phyloP scores from a whole-genome alignment of 495 filamentous ascomycete genomes.

The Podospora didyma region DNA sequence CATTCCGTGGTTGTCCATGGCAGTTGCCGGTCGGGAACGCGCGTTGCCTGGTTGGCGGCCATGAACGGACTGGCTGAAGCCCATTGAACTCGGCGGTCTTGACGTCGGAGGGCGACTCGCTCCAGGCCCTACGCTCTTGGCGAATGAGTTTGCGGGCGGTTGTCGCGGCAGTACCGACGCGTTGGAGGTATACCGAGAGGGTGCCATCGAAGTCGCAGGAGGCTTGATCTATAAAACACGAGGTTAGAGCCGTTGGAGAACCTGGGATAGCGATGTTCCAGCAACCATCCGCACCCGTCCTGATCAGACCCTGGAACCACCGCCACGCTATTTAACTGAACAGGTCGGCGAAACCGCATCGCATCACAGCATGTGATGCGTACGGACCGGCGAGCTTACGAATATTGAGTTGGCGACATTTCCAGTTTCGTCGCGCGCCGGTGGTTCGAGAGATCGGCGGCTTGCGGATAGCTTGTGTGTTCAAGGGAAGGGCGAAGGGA shows the following conservation, averaged over 20 bases:
- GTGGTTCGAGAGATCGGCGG: too few species aligned
- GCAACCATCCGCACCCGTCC: neutral
- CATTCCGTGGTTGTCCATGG: conserved; percentile 52
- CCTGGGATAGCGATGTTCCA: neutral
- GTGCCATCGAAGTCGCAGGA: neutral
- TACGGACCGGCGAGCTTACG: too few species aligned
- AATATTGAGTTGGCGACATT: too few species aligned
- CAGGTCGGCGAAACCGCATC: neutral
- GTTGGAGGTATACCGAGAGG: conserved; percentile 2
- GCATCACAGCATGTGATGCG: neutral
- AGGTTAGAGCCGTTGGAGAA: neutral
- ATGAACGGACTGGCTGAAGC: conserved; percentile 37
- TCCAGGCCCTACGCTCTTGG: conserved; percentile 54
- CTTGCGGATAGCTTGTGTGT: too few species aligned
- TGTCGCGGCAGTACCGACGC: conserved; percentile 8
- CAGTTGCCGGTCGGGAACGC: conserved; percentile 53
- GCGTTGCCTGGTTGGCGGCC: conserved; percentile 35
- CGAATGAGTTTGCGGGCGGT: conserved; percentile 35
- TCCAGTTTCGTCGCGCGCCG: too few species aligned
- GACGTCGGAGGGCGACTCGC: conserved; percentile 39
- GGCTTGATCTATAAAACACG: neutral
- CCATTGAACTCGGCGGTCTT: conserved; percentile 45
- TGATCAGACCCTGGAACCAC: neutral
- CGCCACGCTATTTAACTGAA: neutral
- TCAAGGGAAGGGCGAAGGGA: neutral